phyloP scores from a whole-genome alignment of 1,284 basidiomycete genomes.

The Tylopilus sp. region DNA sequence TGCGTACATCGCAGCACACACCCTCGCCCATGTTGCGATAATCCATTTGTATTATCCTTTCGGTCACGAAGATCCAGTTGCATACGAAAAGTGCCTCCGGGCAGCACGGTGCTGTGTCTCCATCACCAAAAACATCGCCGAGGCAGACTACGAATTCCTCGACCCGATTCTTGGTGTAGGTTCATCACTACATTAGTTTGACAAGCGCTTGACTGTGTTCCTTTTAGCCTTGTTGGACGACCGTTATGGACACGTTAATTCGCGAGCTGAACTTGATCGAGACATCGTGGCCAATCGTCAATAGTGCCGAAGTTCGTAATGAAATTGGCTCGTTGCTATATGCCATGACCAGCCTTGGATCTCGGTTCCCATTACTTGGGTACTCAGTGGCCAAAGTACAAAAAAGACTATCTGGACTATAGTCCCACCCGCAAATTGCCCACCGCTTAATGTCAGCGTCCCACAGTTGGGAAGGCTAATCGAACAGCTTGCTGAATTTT shows the following conservation, averaged over 20 bases:
- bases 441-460: slow-evolving; percentile 1
- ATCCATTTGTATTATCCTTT: slow-evolving; percentile 65
- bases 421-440: slow-evolving; percentile 11
- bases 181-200: slow-evolving; percentile 13
- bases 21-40: slow-evolving; percentile 64
- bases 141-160: slow-evolving; percentile 64
- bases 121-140: slow-evolving; percentile 59
- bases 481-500: background rate
- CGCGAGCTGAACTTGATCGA: slow-evolving; percentile 60
- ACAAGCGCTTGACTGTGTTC: slow-evolving; percentile 8
- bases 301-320: slow-evolving; percentile 54
- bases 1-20: slow-evolving; percentile 58
- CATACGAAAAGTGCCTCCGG: slow-evolving; percentile 62
- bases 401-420: slow-evolving; percentile 44
- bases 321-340: slow-evolving; percentile 61
- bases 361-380: slow-evolving; percentile 61
- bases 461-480: background rate
- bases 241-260: slow-evolving; percentile 61
- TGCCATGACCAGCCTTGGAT: slow-evolving; percentile 60
- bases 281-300: slow-evolving; percentile 57
- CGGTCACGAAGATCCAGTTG: slow-evolving; percentile 55
- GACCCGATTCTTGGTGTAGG: slow-evolving; percentile 74
- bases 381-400: slow-evolving; percentile 45
- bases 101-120: slow-evolving; percentile 58
- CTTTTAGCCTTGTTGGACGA: slow-evolving; percentile 66